Evolutionary conservation across 2,329 filamentous ascomycete species (phyloP).

Genomic region (Hymenoscyphus fraxineus): DNA sequence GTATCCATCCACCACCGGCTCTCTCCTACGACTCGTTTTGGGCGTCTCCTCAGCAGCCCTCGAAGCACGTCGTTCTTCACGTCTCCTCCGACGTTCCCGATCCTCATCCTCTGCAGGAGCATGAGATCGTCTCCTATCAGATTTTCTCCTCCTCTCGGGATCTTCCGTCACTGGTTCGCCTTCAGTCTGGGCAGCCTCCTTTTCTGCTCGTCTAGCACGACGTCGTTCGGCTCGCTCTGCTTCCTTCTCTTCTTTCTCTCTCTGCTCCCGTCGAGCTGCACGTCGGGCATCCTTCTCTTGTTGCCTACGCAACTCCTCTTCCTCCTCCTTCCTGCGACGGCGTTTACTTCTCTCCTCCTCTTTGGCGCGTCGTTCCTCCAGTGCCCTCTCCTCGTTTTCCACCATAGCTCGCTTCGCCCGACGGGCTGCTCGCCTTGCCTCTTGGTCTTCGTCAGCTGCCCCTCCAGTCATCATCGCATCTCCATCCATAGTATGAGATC

Average conservation of each 20-base stretch:
- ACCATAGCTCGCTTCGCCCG: conserved; percentile 53
- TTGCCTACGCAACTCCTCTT: conserved; percentile 49
- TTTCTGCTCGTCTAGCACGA: conserved; percentile 41
- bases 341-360: conserved; percentile 55
- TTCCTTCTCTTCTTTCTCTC: conserved; percentile 44
- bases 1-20: conserved; percentile 44
- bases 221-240: conserved; percentile 48
- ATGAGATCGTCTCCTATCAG: conserved; percentile 48
- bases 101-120: conserved; percentile 45
- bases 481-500: conserved; percentile 43
- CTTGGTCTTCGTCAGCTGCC: conserved; percentile 53
- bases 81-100: conserved; percentile 50
- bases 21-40: conserved; percentile 41
- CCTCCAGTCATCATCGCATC: conserved; percentile 41
- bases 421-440: conserved; percentile 61
- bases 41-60: conserved; percentile 34
- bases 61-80: conserved; percentile 48
- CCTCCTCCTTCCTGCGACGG: conserved; percentile 53
- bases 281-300: conserved; percentile 58
- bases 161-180: conserved; percentile 46
- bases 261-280: conserved; percentile 51
- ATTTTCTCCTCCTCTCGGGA: conserved; percentile 38
- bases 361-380: conserved; percentile 46
- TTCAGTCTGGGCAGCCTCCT: conserved; percentile 41
- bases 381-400: conserved; percentile 46